These are phyloP conservation scores for Tubosaeta sp. DNA, from an alignment of 768 basidiomycete species.

Conservation along the genomic window DNA sequence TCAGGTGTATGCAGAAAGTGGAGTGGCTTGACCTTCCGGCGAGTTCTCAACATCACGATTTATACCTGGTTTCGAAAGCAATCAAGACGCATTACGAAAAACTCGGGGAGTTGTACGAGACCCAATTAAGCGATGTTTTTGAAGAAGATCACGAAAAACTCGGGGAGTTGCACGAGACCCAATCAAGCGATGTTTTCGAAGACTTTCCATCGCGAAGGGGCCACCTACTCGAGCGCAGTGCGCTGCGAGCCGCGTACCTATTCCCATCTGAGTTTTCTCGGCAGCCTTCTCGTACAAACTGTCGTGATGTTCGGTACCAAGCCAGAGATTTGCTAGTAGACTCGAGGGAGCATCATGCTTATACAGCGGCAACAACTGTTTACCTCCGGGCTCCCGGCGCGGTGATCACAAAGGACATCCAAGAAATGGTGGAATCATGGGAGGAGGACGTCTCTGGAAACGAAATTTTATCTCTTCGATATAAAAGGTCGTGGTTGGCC, in stretches of 20 bases:
- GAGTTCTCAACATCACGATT: constrained; percentile 28
- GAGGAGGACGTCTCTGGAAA: background rate
- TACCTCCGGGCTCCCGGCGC: background rate
- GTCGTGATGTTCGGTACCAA: constrained; percentile 2
- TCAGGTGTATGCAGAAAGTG: constrained; percentile 37
- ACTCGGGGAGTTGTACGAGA: constrained; percentile 10
- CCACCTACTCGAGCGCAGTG: constrained; percentile 15
- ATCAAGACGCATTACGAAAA: constrained; percentile 26
- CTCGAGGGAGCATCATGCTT: constrained; percentile 7
- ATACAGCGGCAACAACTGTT: constrained; percentile 5
- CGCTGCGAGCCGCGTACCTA: background rate
- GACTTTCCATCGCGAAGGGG: constrained; percentile 2
- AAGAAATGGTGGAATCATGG: constrained; percentile 9
- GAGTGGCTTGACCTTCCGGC: constrained; percentile 22
- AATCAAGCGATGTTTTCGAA: background rate
- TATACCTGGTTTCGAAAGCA: constrained; percentile 18
- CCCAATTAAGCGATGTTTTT: too few relatives aligned
- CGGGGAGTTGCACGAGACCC: constrained; percentile 5
- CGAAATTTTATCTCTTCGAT: constrained; percentile 7
- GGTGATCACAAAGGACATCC: background rate
- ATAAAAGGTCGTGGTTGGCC: constrained; percentile 23
- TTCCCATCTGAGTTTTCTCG: constrained; percentile 3
- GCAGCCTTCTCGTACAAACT: background rate
- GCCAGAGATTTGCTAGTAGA: constrained; percentile 6
- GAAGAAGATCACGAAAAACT: constrained; percentile 17